phyloP scores from a whole-genome alignment of 148 eudicot genomes.

The Rhododendron mucronatum region DNA sequence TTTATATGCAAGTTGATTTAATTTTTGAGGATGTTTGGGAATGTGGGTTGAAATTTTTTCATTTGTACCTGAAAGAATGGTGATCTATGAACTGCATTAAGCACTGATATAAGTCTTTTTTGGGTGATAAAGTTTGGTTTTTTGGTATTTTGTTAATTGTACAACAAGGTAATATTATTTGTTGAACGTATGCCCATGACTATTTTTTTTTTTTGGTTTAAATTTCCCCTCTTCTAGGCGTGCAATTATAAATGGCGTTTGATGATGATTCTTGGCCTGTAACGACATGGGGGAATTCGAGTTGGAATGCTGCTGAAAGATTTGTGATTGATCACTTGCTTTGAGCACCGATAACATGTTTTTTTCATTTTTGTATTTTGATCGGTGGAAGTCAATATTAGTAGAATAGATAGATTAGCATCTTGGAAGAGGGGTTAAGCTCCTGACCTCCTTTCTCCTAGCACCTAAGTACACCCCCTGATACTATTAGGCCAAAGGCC shows the following conservation, averaged over 20 bases:
- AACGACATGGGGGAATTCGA: not conserved
- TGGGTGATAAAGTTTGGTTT: not conserved
- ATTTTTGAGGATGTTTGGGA: not conserved
- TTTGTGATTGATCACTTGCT: not conserved
- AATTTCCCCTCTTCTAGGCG: not conserved
- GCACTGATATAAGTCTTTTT: not conserved
- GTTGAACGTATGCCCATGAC: not conserved
- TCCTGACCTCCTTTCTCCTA: not conserved
- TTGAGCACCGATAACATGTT: not conserved
- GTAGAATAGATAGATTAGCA: not conserved
- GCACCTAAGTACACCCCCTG: too few species aligned
- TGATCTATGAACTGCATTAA: not conserved
- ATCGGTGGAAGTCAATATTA: not conserved
- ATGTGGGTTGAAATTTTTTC: slow-evolving; percentile 1
- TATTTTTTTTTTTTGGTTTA: not conserved
- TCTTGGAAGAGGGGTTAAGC: not conserved
- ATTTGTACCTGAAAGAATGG: not conserved
- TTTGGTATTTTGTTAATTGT: not conserved
- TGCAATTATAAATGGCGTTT: not conserved
- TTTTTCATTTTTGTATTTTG: too few species aligned
- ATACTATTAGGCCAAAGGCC: not conserved
- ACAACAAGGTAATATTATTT: not conserved
- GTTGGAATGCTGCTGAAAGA: not conserved
- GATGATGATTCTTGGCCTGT: not conserved
- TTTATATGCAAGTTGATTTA: not conserved